Percentiles rank a stretch among this genome's conserved stretches.
phyloP scores from a whole-genome alignment of 768 basidiomycete genomes.

The Tulasnella sp. region DNA sequence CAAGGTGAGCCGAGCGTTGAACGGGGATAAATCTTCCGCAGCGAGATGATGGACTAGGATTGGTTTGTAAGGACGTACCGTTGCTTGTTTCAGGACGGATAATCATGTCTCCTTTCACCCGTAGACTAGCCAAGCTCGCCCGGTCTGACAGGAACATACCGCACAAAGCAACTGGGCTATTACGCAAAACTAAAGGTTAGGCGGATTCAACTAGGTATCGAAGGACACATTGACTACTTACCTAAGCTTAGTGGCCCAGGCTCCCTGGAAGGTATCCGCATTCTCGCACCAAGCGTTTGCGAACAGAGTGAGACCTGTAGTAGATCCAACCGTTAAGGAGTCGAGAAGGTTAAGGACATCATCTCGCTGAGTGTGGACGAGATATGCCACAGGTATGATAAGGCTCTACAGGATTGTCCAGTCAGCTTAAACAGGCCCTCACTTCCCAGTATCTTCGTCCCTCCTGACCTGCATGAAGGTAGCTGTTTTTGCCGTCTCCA shows the following conservation, averaged over 20 bases:
- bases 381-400: constrained; percentile 87
- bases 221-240: constrained; percentile 30
- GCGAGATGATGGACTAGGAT: constrained; percentile 20
- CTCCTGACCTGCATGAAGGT: constrained; percentile 76
- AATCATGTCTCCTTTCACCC: constrained; percentile 90
- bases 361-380: constrained; percentile 82
- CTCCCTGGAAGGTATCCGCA: constrained; percentile 89
- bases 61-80: constrained; percentile 50
- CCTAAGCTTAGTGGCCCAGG: constrained; percentile 84
- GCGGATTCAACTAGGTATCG: background rate
- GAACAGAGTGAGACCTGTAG: constrained; percentile 77
- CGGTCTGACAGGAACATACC: constrained; percentile 65
- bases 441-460: background rate
- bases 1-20: constrained; percentile 16
- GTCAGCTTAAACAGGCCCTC: background rate
- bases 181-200: background rate
- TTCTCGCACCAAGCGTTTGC: constrained; percentile 93
- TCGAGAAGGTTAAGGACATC: constrained; percentile 75
- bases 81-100: constrained; percentile 74
- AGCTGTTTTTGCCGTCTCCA: constrained; percentile 81
- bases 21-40: background rate
- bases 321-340: constrained; percentile 51
- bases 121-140: constrained; percentile 59
- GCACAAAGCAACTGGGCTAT: constrained; percentile 68
- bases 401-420: constrained; percentile 55